These are phyloP conservation scores for Vanderwaltozyma polyspora DNA, from an alignment of 805 yeast genomes.

Conservation along the genomic window DNA sequence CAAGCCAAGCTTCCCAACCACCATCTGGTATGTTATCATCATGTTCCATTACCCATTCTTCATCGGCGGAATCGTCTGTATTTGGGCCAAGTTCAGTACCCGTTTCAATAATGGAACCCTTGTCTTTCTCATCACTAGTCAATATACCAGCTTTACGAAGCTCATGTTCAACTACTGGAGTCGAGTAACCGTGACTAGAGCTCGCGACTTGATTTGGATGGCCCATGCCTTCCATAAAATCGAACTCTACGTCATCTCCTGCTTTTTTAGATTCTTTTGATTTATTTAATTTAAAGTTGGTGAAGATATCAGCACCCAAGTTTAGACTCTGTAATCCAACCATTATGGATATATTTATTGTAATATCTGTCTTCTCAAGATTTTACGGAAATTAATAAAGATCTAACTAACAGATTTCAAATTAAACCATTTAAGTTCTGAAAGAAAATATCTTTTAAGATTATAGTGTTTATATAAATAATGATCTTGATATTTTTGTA, in stretches of 20 bases:
- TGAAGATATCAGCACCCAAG: background rate
- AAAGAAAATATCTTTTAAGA: no score
- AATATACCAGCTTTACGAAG: constrained; percentile 2
- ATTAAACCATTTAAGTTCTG: no score
- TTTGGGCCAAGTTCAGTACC: background rate
- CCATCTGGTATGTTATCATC: constrained; percentile 39
- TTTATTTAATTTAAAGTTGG: background rate
- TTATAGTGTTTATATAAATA: no score
- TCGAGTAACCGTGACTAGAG: background rate
- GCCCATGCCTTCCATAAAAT: constrained; percentile 3
- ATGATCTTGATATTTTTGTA: no score
- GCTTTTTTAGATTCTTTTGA: background rate
- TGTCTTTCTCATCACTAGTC: background rate
- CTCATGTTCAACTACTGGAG: background rate
- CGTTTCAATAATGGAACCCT: background rate
- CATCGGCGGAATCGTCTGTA: constrained; percentile 1
- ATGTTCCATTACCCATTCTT: constrained; percentile 2
- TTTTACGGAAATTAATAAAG: no score
- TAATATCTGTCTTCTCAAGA: background rate
- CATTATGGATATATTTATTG: background rate
- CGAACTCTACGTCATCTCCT: constrained; percentile 1
- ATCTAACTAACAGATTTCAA: no score
- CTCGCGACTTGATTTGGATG: constrained; percentile 1
- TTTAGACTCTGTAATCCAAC: constrained; percentile 1
- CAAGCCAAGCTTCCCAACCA: constrained; percentile 45